Conservation (phyloP, 2,329 filamentous ascomycete species). For the Curvularia eragrostidis region DNA sequence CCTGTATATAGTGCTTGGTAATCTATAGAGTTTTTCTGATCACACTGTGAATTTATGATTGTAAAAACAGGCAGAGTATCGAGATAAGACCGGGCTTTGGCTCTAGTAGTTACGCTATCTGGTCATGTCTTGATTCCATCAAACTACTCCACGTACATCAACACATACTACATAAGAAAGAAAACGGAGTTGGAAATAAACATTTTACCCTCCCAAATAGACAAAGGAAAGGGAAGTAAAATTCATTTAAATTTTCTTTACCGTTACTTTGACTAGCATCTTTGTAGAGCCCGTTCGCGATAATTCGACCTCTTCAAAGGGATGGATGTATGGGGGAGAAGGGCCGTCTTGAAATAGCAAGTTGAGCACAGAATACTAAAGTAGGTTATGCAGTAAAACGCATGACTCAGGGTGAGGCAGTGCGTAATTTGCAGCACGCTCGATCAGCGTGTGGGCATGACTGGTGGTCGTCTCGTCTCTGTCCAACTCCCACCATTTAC, state of each 20-base stretch:
- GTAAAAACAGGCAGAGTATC: too few species aligned
- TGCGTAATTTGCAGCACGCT: neutral
- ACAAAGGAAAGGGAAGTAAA: too few species aligned
- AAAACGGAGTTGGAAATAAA: too few species aligned
- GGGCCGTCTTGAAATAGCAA: neutral
- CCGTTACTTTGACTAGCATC: too few species aligned
- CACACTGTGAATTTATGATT: too few species aligned
- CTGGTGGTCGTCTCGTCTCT: neutral
- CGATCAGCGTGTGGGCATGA: neutral
- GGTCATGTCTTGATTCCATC: too few species aligned
- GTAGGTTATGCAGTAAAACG: neutral
- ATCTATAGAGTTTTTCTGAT: neutral
- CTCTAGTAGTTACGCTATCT: too few species aligned
- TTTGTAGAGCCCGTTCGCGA: neutral
- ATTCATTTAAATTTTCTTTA: too few species aligned
- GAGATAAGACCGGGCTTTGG: too few species aligned
- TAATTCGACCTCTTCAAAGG: neutral
- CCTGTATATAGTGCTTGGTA: neutral
- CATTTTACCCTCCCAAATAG: too few species aligned
- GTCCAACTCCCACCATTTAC: neutral
- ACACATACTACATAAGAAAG: too few species aligned
- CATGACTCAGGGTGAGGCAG: neutral
- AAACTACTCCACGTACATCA: too few species aligned
- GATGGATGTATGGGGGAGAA: neutral
- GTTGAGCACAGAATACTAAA: neutral